Base-by-base conservation (phyloP, 164 flowering plant species). In the Sextonia rubra region DNA sequence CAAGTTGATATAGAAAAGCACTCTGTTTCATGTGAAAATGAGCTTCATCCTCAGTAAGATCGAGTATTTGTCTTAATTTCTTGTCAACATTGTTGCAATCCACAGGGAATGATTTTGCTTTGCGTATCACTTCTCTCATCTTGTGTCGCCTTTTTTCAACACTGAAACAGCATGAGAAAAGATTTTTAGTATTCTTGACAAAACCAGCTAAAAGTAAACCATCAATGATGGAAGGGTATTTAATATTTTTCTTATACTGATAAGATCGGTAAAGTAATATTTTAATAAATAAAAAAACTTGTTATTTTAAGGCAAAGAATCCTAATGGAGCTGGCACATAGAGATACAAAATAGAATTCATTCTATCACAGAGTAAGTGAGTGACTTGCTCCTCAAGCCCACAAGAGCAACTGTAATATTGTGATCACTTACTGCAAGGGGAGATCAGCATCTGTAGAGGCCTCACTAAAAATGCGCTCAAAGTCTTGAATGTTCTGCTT, bases 1-100 rank as follows among this genome's bases (percentile, higher is more conserved):
- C 89, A 72, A 96, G 91, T 77, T 91, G 89, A 82, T 87, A 90
- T 60, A 96, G 91, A 82, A 87, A 96, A 72, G 97, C 94, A 84
- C 98, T 93, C 78, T 93, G 99, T 82, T 85, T 93, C 91, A 82
- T 90, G 85, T 96, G 98, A 73, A 93, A 96, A 71, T 83, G 83
- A n/a, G 93, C 91, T 81, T 96, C 99, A 74, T 96, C 99, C 84
- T 91, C 93, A 8, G 97, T 90, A 79, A 96, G 69, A 78, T 93
- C 98, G 23, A 85, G 87, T 71, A 96, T 76, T 71, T 96, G 99
- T 77, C 91, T 83, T 47, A 96, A 80, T 80, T 96, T 96, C 80
- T 89, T 96, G 86, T 91, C 95, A 69, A 96, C 97, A 79, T 96
- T 91, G 73, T 82, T 86, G 69, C 98, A 91, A 65, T 90, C 97